Percentiles rank a stretch among this genome's conserved stretches.
These are phyloP conservation scores for Venturia asperata DNA, from an alignment of 2,329 filamentous ascomycete genomes.

Conservation along the genomic window DNA sequence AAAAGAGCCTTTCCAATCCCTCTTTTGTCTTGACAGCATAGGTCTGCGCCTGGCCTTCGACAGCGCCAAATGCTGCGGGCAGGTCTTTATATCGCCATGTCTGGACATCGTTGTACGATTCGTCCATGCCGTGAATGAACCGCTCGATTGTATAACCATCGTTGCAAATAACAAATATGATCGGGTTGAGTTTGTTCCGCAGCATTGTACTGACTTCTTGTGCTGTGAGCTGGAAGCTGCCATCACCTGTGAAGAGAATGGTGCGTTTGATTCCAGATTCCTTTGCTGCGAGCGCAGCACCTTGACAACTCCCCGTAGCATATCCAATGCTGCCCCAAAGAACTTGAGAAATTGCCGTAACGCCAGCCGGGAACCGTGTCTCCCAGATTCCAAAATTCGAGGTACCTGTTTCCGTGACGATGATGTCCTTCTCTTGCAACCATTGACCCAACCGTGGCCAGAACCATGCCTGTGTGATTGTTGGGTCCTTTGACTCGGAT, in stretches of 20 bases:
- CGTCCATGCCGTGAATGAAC: slow-evolving; percentile 77
- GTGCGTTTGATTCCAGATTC: slow-evolving; percentile 58
- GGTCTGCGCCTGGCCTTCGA: slow-evolving; percentile 50
- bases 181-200: slow-evolving; percentile 63
- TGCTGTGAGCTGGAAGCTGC: slow-evolving; percentile 74
- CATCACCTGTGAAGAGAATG: slow-evolving; percentile 83
- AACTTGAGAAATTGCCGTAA: slow-evolving; percentile 74
- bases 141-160: slow-evolving; percentile 86
- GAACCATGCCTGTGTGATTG: slow-evolving; percentile 65
- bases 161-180: slow-evolving; percentile 82
- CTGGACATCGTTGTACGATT: slow-evolving; percentile 71
- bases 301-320: slow-evolving; percentile 55
- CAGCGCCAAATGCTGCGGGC: slow-evolving; percentile 60
- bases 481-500: slow-evolving; percentile 27
- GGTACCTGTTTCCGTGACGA: slow-evolving; percentile 83
- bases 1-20: slow-evolving; percentile 59
- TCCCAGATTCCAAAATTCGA: slow-evolving; percentile 85
- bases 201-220: slow-evolving; percentile 84
- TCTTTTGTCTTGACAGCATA: slow-evolving; percentile 63
- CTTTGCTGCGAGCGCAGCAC: slow-evolving; percentile 66
- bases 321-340: slow-evolving; percentile 65
- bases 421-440: slow-evolving; percentile 63
- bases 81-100: slow-evolving; percentile 67
- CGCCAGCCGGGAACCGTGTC: slow-evolving; percentile 67
- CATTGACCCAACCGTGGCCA: slow-evolving; percentile 72